Evolutionary conservation across 768 basidiomycete genomes (phyloP).

Genomic region (Leccinum rimulosum): DNA sequence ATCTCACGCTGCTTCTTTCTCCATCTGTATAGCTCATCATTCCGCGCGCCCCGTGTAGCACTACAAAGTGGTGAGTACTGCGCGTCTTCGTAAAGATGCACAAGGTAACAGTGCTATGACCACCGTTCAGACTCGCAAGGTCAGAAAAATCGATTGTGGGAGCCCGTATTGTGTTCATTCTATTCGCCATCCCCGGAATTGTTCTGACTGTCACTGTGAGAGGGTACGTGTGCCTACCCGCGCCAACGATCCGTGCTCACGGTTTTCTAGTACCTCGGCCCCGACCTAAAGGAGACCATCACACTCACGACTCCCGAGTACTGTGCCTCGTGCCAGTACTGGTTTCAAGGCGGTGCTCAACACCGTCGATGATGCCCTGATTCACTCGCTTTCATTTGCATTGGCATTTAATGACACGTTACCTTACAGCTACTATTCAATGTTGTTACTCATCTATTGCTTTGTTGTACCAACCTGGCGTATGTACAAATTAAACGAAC

Average conservation of each 20-base stretch:
- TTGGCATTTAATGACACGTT: constrained; percentile 23
- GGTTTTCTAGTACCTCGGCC: constrained; percentile 54
- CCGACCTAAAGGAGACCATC: constrained; percentile 64
- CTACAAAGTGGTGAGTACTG: constrained; percentile 63
- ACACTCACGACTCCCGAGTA: constrained; percentile 49
- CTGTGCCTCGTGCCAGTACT: constrained; percentile 58
- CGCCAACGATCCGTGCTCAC: constrained; percentile 5
- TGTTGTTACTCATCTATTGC: constrained; percentile 11
- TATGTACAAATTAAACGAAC: constrained; percentile 13
- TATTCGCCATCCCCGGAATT: constrained; percentile 38
- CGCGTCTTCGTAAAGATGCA: constrained; percentile 15
- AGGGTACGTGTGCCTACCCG: constrained; percentile 31
- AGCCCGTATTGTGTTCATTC: constrained; percentile 42
- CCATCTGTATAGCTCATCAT: constrained; percentile 1
- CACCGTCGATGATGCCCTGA: constrained; percentile 32
- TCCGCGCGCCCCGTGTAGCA: constrained; percentile 40
- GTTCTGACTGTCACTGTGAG: constrained; percentile 43
- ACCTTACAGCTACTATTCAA: constrained; percentile 28
- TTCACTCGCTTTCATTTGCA: constrained; percentile 5
- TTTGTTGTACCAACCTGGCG: constrained; percentile 22
- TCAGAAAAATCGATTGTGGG: constrained; percentile 35
- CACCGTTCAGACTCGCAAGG: constrained; percentile 31
- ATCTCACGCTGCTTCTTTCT: constrained; percentile 22
- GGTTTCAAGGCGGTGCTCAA: constrained; percentile 48
- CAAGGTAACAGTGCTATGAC: background rate